Conservation (phyloP, 2,329 filamentous ascomycete species). For the Cryphonectria radicalis region DNA sequence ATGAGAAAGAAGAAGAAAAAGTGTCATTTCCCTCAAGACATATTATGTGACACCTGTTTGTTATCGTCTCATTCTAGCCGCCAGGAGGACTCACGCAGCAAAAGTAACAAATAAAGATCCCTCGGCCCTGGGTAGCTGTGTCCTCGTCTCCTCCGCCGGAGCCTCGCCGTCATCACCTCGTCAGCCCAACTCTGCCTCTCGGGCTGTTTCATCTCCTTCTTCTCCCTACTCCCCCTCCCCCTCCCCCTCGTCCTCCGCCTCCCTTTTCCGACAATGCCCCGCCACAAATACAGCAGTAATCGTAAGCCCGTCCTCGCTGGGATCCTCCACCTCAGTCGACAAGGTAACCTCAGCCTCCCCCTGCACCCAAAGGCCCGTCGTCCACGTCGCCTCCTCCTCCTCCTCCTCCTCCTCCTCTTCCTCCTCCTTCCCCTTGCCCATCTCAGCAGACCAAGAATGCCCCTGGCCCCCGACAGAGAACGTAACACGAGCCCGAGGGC, state of each 20-base stretch:
- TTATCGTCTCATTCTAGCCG: background rate
- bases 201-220: background rate
- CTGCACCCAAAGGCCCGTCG: slow-evolving; percentile 27
- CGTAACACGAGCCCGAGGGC: slow-evolving; percentile 11
- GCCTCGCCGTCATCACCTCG: background rate
- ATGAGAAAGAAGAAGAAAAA: background rate
- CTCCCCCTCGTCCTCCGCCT: background rate
- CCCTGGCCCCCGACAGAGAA: slow-evolving; percentile 8
- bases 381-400: slow-evolving; percentile 21
- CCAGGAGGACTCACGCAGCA: background rate
- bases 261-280: slow-evolving; percentile 20
- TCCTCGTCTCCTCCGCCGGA: background rate
- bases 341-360: slow-evolving; percentile 22
- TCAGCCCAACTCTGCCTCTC: background rate
- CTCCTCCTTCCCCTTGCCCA: no score
- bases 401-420: no score
- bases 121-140: no score
- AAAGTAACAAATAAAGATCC: background rate
- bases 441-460: slow-evolving; percentile 17
- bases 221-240: background rate
- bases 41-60: background rate
- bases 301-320: slow-evolving; percentile 9
- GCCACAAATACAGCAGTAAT: slow-evolving; percentile 29
- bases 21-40: background rate
- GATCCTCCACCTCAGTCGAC: slow-evolving; percentile 18